Base-by-base conservation (phyloP, 2,329 filamentous ascomycete species). In the Coniella lustricola region DNA sequence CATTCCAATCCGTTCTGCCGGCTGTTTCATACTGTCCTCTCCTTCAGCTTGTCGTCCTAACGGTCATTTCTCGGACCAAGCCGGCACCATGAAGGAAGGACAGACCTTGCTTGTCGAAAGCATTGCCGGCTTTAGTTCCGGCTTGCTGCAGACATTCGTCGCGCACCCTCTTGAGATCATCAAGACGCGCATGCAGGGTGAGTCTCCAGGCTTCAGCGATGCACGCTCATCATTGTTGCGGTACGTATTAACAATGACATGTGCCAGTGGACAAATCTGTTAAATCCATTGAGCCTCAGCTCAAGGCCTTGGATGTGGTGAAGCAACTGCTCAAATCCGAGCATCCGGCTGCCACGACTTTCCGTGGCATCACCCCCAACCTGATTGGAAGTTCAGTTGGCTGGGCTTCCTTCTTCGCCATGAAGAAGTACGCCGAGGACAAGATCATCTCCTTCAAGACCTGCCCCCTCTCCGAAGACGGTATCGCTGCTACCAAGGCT, bases 121-220 rank as follows among this genome's bases (percentile, higher is more conserved):
- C 61, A 75, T 90, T 64, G 89, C 93, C 53, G 93, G 93, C 59
- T 85, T 98, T 67, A 86, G 85, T 55, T 93, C 93, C 51, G 93
- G 93, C 53, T 77, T 89, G 49, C 77, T 90, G 58, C 86, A 90
- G 46, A 97, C 93, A 20, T 75, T 97, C 42, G 84, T 82, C 49
- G 85, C 93, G 45, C 91, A 97, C 64, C 93, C 93, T 29, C 81
- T 98, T 52, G 93, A 98, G 69, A 83, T 98, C 55, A 83, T 97
- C 64, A 98, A 98, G 75, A 97, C 91, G 53, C 85, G 93, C 55
- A 82, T 98, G 63, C 93, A 98, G 71, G 83, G 87, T 90, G 71
- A 50, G 71, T 21, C 25, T 14, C 16, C 7, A 13, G 7, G 2
- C 3, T 8, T 25, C 12, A 8, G 17, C 18, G 4, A n/a, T 39